A percentile compares a stretch with the other conserved stretches of the same genome.
These are phyloP conservation scores for Salix koriyanagi DNA, from an alignment of 345 rosid genomes.

Conservation along the genomic window DNA sequence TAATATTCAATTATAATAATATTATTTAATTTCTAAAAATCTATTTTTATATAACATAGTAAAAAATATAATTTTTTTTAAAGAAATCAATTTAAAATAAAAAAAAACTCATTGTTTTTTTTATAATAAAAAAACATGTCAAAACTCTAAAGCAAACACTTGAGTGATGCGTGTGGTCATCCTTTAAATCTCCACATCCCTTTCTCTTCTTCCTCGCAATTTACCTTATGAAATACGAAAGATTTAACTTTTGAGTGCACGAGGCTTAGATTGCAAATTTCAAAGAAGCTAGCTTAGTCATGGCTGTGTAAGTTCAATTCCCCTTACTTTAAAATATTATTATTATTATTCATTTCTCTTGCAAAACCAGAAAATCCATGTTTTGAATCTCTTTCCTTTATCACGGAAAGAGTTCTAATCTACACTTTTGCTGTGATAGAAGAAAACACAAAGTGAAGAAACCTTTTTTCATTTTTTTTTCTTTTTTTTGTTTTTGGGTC, in stretches of 20 bases:
- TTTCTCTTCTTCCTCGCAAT: not conserved
- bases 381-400: not conserved
- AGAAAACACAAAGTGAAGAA: not conserved
- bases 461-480: not conserved
- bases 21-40: too few relatives aligned
- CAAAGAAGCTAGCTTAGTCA: not conserved
- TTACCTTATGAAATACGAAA: not conserved
- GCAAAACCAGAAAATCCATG: not conserved
- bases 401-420: not conserved
- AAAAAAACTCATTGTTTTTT: too few relatives aligned
- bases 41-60: too few relatives aligned
- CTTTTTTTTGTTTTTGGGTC: not conserved
- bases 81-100: too few relatives aligned
- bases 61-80: too few relatives aligned
- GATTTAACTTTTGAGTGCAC: not conserved
- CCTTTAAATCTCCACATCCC: not conserved
- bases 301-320: slow-evolving; percentile 17
- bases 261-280: not conserved
- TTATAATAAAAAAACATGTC: too few relatives aligned
- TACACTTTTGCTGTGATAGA: not conserved
- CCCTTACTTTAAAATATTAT: not conserved
- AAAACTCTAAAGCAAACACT: too few relatives aligned
- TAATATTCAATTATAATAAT: too few relatives aligned
- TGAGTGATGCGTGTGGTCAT: not conserved
- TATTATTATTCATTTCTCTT: not conserved